Base-by-base conservation (phyloP, 2,329 filamentous ascomycete genomes). In the Microthyrium microscopicum region DNA sequence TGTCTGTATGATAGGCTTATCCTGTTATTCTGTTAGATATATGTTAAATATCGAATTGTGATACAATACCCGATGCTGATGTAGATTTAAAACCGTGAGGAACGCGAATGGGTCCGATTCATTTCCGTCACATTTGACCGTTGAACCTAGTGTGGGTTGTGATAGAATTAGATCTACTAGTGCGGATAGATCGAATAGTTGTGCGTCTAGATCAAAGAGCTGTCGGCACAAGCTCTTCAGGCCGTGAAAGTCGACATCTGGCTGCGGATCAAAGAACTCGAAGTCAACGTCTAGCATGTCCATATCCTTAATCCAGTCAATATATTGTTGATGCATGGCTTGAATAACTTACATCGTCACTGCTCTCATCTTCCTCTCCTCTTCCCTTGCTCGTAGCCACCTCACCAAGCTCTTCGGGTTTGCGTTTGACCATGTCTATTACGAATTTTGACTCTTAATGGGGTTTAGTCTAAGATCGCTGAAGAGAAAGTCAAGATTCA, bases 191-290 rank as follows among this genome's bases (percentile, higher is more conserved):
- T 95, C 78, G 61, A 94, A 83, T 20, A 91, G 65, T 39, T 77
- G 68, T 29, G 78, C 69, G 58, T 98, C 89, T 34, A 80, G 72
- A 54, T 95, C 89, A 54, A 98, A 76, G 26, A 98, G 72, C 56
- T 98, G 89, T 39, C 87, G 79, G 39, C 94, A 58, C 5, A 98
- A 72, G 7, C 73, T 77, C 56, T 94, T 94, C 46, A 91, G 70
- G 38, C 89, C 89, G 57, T 95, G 87, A 56, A 95, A 95, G 56
- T 98, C 89, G 46, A 92, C 68, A 5, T 79, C 73, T 2, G 80
- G 67, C 46, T 89, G 77, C 41, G 87, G 92, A 58, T 94, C 91
- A 62, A 95, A 98, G 80, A 84, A 95, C 61, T 98, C 89, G 49
- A 98, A 98, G 43, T 95, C 87, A 37, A 95, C 84, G 51, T 95